Conservation (phyloP, 768 basidiomycete genomes). For the Hydnum rufescens region DNA sequence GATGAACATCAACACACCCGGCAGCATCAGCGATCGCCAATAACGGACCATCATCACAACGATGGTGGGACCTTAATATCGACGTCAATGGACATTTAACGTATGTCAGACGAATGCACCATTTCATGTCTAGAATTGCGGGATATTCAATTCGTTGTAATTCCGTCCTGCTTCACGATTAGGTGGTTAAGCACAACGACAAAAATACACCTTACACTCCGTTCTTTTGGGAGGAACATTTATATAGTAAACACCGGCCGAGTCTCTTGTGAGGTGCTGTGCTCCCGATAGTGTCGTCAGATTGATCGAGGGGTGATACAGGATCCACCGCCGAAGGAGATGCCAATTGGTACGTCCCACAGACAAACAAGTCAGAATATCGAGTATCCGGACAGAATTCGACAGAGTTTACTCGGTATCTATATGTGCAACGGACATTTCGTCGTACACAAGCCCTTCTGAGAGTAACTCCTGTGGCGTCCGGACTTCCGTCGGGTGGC, state of each 20-base stretch:
- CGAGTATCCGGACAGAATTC: slow-evolving; percentile 70
- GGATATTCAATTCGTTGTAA: slow-evolving; percentile 52
- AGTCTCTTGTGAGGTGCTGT: slow-evolving; percentile 24
- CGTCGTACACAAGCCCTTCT: too few relatives aligned
- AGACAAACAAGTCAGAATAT: slow-evolving; percentile 46
- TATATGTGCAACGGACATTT: slow-evolving; percentile 14
- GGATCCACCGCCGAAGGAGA: slow-evolving; percentile 13
- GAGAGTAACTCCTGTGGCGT: too few relatives aligned
- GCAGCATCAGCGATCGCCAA: slow-evolving; percentile 74
- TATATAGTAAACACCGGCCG: slow-evolving; percentile 59
- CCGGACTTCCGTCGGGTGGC: too few relatives aligned
- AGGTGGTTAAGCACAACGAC: slow-evolving; percentile 39
- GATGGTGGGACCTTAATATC: background rate
- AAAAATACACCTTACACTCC: slow-evolving; percentile 26
- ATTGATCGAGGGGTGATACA: background rate
- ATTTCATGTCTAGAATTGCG: slow-evolving; percentile 88
- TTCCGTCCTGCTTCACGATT: slow-evolving; percentile 19
- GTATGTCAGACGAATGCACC: too few relatives aligned
- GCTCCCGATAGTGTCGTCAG: slow-evolving; percentile 6
- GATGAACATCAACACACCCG: slow-evolving; percentile 50
- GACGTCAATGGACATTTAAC: background rate
- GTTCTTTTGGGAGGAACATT: slow-evolving; percentile 7
- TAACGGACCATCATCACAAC: slow-evolving; percentile 18
- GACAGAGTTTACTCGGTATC: slow-evolving; percentile 72
- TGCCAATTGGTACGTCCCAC: slow-evolving; percentile 80